These are phyloP conservation scores for Delitschia confertaspora DNA, from an alignment of 495 filamentous ascomycete species.

Conservation along the genomic window DNA sequence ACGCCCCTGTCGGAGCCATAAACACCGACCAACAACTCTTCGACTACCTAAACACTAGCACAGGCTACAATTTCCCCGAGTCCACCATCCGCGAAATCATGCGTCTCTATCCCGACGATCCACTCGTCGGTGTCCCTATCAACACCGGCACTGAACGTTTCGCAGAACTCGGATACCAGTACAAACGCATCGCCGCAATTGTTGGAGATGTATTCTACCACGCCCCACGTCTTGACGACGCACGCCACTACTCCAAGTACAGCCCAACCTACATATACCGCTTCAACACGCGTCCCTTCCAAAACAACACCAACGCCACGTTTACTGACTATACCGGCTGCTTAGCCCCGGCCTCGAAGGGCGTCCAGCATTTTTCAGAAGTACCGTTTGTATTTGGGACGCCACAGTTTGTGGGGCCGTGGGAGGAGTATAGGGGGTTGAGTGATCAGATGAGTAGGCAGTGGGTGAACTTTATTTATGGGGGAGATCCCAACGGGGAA, in stretches of 20 bases:
- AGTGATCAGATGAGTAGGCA: conserved; percentile 25
- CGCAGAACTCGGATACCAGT: conserved; percentile 23
- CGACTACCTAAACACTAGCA: conserved; percentile 15
- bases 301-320: conserved; percentile 23
- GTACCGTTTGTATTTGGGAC: conserved; percentile 26
- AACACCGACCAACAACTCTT: conserved; percentile 25
- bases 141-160: conserved; percentile 25
- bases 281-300: conserved; percentile 26
- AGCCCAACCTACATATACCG: conserved; percentile 27
- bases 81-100: conserved; percentile 19
- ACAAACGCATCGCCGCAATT: conserved; percentile 26
- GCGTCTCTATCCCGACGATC: conserved; percentile 27
- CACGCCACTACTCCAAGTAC: conserved; percentile 23
- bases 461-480: conserved; percentile 27
- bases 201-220: conserved; percentile 28
- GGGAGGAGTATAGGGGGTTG: conserved; percentile 21
- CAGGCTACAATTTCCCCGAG: conserved; percentile 23
- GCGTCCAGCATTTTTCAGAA: conserved; percentile 27
- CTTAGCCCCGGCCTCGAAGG: conserved; percentile 23
- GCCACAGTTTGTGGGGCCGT: conserved; percentile 24
- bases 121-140: conserved; percentile 20
- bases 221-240: conserved; percentile 21
- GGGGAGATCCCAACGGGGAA: conserved; percentile 21
- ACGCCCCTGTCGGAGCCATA: conserved; percentile 19
- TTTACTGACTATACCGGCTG: conserved; percentile 10